Evolutionary conservation across 2,329 filamentous ascomycete species (phyloP), one percentile per base, ranked within the genome.

Genomic region (Claviceps cyperi): DNA sequence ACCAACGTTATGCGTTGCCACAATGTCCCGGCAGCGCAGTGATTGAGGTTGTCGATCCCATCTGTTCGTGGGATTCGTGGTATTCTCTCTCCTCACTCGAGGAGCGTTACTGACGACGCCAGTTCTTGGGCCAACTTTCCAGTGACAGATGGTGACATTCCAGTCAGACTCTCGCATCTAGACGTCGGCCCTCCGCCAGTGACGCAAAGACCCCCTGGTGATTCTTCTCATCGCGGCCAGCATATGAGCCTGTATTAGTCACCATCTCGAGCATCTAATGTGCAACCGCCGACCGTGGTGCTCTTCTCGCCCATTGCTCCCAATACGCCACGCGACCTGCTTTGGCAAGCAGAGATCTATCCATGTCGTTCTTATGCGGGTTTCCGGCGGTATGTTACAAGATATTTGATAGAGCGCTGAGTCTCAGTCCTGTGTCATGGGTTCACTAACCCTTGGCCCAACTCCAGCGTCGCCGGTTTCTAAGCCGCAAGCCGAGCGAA

Each of bases 301-400:
- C 46, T 36, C 13, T 19, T 9, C 28, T 37, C 21, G 35, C 41
- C 8, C 17, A 13, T 39, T 36, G 37, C 36, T 17, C 17, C 13
- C 32, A 28, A 17, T 5, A 15, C 36, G 19, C 28, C 28, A 7
- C 15, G 24, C 37, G 15, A 51, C 19, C 15, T 21, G 15, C 19
- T 32, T 40, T n/a, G 7, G 32, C 47, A 28, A 19, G n/a, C 28
- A 15, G 8, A 19, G 28, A 13, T 14, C 5, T 19, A 19, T 48
- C 51, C 41, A 60, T 60, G 59, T 19, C 53, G 32, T 50, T 58
- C 17, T 40, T 50, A 32, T 60, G 58, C 45, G 57, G 59, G 17
- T 51, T 60, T 38, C 55, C 58, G n/a, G 15, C 21, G 38, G 60
- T 62, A 57, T 22, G 58, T 51, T 28, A 32, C 46, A 15, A 32